Base-by-base conservation (phyloP, 768 basidiomycete genomes). In the Grammothele lineata region DNA sequence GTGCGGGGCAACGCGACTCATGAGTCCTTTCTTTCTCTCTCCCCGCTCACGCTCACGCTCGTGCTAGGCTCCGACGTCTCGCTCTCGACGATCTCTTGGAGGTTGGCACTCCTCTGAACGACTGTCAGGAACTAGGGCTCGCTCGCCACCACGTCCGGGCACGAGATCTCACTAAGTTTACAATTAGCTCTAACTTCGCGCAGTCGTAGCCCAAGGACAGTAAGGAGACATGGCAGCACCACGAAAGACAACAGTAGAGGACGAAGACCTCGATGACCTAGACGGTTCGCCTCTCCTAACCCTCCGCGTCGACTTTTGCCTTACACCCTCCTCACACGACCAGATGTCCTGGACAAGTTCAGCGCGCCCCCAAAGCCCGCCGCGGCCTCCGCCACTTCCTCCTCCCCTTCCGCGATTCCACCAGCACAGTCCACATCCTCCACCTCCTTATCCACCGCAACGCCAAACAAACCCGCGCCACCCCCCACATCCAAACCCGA, bases 181-280 rank as follows among this genome's bases (percentile, higher is more conserved):
- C n/a, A n/a, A n/a, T n/a, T n/a, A n/a, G n/a, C n/a, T n/a, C n/a
- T n/a, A n/a, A n/a, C n/a, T n/a, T n/a, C n/a, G n/a, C n/a, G n/a
- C n/a, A n/a, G n/a, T n/a, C n/a, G n/a, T n/a, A n/a, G n/a, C n/a
- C n/a, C n/a, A n/a, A n/a, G n/a, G n/a, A n/a, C n/a, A n/a, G n/a
- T n/a, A 30, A 30, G 27, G 7, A 7, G 8, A 30, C 8, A 53
- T 53, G 51, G 51, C 46, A 12, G 46, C 46, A 21, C 46, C 51
- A 3, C 51, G 51, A 35, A 53, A 44, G 46, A 17, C 36, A 3
- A 53, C 46, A 3, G 46, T 53, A 11, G 51, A 53, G 25, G 71
- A 71, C n/a, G 81, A 83, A 18, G 81, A 87, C 61, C 60, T 85
- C 17, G 84, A 87, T 57, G 84, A 87, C 57, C 76, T 87, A 38